Percentiles rank a stretch among this genome's conserved stretches.
Conservation (phyloP, 768 basidiomycete genomes). For the Hypsizygus marmoreus region DNA sequence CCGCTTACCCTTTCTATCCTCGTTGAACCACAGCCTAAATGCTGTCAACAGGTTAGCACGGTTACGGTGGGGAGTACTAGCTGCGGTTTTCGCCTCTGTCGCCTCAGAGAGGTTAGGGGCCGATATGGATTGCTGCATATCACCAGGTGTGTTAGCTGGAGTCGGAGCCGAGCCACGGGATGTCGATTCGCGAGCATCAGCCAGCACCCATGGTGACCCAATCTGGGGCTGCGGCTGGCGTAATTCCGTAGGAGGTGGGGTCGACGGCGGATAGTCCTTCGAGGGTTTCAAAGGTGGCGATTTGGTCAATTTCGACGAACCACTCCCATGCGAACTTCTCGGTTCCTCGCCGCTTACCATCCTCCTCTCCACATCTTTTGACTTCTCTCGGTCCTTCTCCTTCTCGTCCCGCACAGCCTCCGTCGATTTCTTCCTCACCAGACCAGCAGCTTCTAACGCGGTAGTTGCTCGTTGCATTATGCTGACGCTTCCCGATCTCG, state of each 20-base stretch:
- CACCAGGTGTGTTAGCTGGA: constrained; percentile 56
- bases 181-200: constrained; percentile 45
- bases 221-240: constrained; percentile 40
- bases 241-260: constrained; percentile 50
- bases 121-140: constrained; percentile 47
- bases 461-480: constrained; percentile 97
- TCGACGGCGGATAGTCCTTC: constrained; percentile 49
- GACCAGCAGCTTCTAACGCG: constrained; percentile 80
- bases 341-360: constrained; percentile 52
- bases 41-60: constrained; percentile 81
- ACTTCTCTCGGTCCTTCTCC: constrained; percentile 49
- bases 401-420: constrained; percentile 72
- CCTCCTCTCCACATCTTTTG: constrained; percentile 45
- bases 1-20: constrained; percentile 86
- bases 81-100: constrained; percentile 16
- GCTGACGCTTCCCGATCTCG: constrained; percentile 85
- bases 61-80: constrained; percentile 49
- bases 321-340: constrained; percentile 64
- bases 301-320: constrained; percentile 66
- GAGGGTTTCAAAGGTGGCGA: constrained; percentile 63
- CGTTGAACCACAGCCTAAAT: constrained; percentile 91
- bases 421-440: constrained; percentile 80
- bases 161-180: constrained; percentile 33
- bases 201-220: constrained; percentile 77
- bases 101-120: constrained; percentile 40